Evolutionary conservation across 139 green algal genomes (phyloP).

Genomic region (Yamagishiella unicocca): DNA sequence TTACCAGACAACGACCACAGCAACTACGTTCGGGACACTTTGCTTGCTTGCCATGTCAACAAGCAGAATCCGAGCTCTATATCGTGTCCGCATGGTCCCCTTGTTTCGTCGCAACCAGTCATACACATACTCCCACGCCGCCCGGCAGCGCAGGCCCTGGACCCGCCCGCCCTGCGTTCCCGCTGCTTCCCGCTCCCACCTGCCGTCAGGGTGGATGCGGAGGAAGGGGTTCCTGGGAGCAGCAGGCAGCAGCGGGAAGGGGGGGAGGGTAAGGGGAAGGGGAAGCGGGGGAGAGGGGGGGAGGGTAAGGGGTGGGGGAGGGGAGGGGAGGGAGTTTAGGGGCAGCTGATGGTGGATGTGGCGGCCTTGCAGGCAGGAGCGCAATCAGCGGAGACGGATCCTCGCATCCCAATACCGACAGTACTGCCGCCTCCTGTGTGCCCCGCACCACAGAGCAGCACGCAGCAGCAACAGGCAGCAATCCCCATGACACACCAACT

Average conservation of each 20-base stretch:
- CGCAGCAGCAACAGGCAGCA: neutral
- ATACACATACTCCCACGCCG: neutral
- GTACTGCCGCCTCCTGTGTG: too few species aligned
- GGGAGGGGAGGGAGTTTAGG: neutral
- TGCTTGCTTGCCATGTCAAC: too few species aligned
- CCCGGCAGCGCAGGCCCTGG: too few species aligned
- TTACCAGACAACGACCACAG: too few species aligned
- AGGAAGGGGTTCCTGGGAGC: conserved; percentile 11
- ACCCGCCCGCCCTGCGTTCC: neutral
- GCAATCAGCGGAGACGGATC: too few species aligned
- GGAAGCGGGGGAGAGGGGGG: neutral
- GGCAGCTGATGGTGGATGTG: neutral
- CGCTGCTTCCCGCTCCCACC: neutral
- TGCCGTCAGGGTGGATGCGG: neutral
- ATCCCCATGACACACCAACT: neutral
- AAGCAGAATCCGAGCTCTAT: too few species aligned
- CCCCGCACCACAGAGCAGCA: neutral
- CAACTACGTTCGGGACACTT: too few species aligned
- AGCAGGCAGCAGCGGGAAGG: neutral
- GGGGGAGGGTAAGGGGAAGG: neutral
- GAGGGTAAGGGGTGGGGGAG: neutral
- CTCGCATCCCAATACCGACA: too few species aligned
- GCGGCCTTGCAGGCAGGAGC: neutral
- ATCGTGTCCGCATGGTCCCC: too few species aligned
- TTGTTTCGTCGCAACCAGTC: neutral